Percentiles rank a stretch among this genome's conserved stretches.
These are phyloP conservation scores for Spinellus fusiger DNA, from an alignment of 192 early-diverging fungal genomes.

Conservation along the genomic window DNA sequence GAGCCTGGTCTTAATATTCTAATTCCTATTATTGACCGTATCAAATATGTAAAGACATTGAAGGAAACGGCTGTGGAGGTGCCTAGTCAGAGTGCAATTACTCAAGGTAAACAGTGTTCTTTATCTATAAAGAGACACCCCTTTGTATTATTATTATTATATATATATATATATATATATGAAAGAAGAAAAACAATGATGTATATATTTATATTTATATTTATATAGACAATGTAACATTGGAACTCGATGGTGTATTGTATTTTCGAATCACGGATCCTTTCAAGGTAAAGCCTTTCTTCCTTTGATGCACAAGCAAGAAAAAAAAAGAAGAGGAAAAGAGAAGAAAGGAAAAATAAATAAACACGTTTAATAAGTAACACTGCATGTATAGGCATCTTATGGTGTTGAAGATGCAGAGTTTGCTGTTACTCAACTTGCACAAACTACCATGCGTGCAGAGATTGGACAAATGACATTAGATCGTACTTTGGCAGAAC, in stretches of 20 bases:
- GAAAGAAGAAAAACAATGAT: background rate
- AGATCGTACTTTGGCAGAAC: conserved; percentile 91
- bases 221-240: conserved; percentile 82
- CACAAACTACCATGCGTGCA: conserved; percentile 99
- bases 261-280: conserved; percentile 93
- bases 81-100: conserved; percentile 84
- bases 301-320: background rate
- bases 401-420: conserved; percentile 95
- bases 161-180: background rate
- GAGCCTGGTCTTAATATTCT: conserved; percentile 90
- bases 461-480: conserved; percentile 98
- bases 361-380: too few species aligned
- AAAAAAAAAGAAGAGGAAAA: too few species aligned
- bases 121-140: background rate
- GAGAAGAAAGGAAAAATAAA: too few species aligned
- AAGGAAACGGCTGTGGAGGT: conserved; percentile 96
- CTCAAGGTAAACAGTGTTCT: conserved; percentile 69
- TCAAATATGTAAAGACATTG: conserved; percentile 88
- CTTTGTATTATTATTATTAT: background rate
- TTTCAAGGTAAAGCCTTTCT: conserved; percentile 57
- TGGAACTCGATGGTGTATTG: conserved; percentile 93
- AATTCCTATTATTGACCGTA: conserved; percentile 81
- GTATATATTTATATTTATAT: background rate
- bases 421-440: conserved; percentile 92
- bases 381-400: conserved; percentile 46